Evolutionary conservation across 2,329 filamentous ascomycete genomes (phyloP).

Genomic region (Hypoxylon sp.): DNA sequence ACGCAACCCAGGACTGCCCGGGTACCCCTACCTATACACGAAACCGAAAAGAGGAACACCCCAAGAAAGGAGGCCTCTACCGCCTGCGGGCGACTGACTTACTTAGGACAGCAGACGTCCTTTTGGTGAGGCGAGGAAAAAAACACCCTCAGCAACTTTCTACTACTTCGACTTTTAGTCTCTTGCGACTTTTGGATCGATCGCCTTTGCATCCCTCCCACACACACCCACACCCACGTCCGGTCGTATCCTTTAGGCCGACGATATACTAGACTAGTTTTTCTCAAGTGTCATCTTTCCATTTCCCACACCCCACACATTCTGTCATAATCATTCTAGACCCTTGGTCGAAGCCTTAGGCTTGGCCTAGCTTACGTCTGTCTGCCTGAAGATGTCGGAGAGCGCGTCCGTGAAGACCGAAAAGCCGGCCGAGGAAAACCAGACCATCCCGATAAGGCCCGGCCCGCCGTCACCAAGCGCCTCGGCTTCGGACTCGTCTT

Average conservation of each 20-base stretch:
- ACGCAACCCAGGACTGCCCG: too few relatives aligned
- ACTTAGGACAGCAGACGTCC: conserved; percentile 16
- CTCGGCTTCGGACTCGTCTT: conserved; percentile 1
- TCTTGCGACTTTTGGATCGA: too few relatives aligned
- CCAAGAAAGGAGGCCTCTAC: conserved; percentile 12
- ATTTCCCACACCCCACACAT: conserved; percentile 16
- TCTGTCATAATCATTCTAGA: conserved; percentile 11
- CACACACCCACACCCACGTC: conserved; percentile 3
- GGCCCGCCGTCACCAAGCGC: conserved; percentile 5
- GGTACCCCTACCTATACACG: conserved; percentile 22
- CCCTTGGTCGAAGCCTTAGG: conserved; percentile 1
- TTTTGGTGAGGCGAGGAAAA: conserved; percentile 2
- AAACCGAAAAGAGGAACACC: conserved; percentile 15
- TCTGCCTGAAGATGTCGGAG: not conserved
- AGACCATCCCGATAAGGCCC: conserved; percentile 4
- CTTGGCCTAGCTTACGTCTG: conserved; percentile 1
- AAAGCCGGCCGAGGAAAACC: conserved; percentile 11
- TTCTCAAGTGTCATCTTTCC: conserved; percentile 4
- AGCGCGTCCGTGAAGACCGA: conserved; percentile 17
- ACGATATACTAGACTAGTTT: conserved; percentile 6
- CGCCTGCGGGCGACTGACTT: conserved; percentile 4
- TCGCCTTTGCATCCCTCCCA: conserved; percentile 14
- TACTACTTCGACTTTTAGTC: too few relatives aligned
- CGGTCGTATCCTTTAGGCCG: not conserved
- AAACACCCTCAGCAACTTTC: too few relatives aligned